These are phyloP conservation scores for Miscanthus lutarioriparius DNA, from an alignment of 176 grass and related monocot genomes.

Conservation along the genomic window DNA sequence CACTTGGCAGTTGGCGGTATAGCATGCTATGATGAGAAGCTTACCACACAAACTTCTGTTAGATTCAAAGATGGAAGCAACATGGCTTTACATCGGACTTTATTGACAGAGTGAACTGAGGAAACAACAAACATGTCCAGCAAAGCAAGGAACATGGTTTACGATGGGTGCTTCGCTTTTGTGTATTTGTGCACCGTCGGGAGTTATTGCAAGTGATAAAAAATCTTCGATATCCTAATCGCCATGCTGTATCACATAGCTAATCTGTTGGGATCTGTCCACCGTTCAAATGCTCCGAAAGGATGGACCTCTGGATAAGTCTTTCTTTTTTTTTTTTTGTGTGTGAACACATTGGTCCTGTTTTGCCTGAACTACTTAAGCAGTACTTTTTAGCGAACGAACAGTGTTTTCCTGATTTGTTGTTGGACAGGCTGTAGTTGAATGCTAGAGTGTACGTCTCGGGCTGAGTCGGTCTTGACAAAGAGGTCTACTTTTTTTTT, in stretches of 20 bases:
- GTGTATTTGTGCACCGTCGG: neutral
- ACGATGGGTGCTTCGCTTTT: neutral
- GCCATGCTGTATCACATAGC: neutral
- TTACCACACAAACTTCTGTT: constrained; percentile 1
- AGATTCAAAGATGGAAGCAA: neutral
- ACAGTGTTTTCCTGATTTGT: too few relatives aligned
- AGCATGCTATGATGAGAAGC: neutral
- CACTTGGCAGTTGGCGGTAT: neutral
- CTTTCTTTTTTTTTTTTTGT: neutral
- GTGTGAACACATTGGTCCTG: neutral
- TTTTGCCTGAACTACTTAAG: too few relatives aligned
- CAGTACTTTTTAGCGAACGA: too few relatives aligned
- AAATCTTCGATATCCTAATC: neutral
- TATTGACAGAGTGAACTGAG: neutral
- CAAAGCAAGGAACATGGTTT: neutral
- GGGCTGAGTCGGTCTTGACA: neutral
- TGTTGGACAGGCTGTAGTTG: neutral
- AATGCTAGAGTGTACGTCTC: neutral
- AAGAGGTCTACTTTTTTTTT: neutral
- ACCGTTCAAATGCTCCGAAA: neutral
- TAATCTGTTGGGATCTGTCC: neutral
- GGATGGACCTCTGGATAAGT: neutral
- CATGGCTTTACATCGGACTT: neutral
- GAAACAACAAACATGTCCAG: neutral
- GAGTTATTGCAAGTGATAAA: neutral